These are phyloP conservation scores for Penicillium sp. DNA, from an alignment of 2,329 filamentous ascomycete species.

Conservation along the genomic window DNA sequence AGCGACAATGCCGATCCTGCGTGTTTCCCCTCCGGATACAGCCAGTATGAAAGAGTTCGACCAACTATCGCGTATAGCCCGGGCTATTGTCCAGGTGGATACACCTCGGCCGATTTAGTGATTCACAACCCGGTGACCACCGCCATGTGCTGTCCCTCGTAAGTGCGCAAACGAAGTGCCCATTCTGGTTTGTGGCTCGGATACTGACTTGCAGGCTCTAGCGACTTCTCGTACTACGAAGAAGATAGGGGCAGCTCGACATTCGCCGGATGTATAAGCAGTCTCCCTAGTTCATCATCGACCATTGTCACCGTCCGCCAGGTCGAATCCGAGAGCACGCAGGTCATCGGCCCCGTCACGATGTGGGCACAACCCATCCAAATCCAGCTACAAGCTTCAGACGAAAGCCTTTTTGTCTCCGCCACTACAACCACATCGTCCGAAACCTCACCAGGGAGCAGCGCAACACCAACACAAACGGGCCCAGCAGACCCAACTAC, in stretches of 20 bases:
- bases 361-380: constrained; percentile 23
- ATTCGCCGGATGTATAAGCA: constrained; percentile 1
- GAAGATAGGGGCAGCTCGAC: neutral
- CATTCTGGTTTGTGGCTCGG: neutral
- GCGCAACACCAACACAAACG: neutral
- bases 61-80: constrained; percentile 17
- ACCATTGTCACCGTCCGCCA: constrained; percentile 7
- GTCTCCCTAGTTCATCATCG: neutral
- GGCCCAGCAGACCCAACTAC: neutral
- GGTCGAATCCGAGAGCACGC: constrained; percentile 4
- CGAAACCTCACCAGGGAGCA: neutral
- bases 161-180: neutral
- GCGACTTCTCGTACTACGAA: neutral
- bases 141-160: constrained; percentile 21
- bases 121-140: constrained; percentile 15
- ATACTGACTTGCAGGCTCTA: neutral
- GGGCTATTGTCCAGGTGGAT: constrained; percentile 21
- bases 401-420: constrained; percentile 1
- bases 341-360: constrained; percentile 20
- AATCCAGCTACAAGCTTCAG: neutral
- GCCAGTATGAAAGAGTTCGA: constrained; percentile 9
- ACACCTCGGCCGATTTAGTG: constrained; percentile 17
- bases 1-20: constrained; percentile 1
- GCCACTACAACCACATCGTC: neutral
- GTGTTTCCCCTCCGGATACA: constrained; percentile 4